These are phyloP conservation scores for Spatholobus suberectus DNA, from an alignment of 306 rosid species.

Conservation along the genomic window DNA sequence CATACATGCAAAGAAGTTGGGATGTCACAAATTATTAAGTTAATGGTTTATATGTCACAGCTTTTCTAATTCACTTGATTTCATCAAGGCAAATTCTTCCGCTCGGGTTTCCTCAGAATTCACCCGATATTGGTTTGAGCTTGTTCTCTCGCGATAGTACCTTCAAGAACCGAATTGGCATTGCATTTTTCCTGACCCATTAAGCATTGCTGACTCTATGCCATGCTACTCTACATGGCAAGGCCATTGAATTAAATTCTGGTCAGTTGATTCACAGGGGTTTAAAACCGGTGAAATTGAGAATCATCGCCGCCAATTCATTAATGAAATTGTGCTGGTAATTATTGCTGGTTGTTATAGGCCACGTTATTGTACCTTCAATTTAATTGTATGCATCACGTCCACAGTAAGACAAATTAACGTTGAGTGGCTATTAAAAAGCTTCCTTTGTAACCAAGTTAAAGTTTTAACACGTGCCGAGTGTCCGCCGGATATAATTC, in stretches of 20 bases:
- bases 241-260: neutral
- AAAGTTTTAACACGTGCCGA: too few species aligned
- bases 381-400: neutral
- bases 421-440: neutral
- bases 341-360: neutral
- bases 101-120: neutral
- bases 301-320: neutral
- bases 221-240: neutral
- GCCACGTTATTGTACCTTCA: neutral
- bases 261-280: neutral
- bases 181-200: conserved; percentile 4
- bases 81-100: neutral
- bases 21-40: conserved; percentile 56
- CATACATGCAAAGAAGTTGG: conserved; percentile 92
- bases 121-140: neutral
- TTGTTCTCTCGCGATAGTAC: neutral
- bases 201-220: neutral
- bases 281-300: neutral
- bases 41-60: neutral
- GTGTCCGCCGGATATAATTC: too few species aligned
- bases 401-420: neutral
- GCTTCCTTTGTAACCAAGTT: too few species aligned
- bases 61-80: conserved; percentile 30
- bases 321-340: neutral
- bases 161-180: neutral